A percentile compares a stretch with the other conserved stretches of the same genome.
phyloP scores from a whole-genome alignment of 495 filamentous ascomycete genomes.

The Talaromyces stipitatus region DNA sequence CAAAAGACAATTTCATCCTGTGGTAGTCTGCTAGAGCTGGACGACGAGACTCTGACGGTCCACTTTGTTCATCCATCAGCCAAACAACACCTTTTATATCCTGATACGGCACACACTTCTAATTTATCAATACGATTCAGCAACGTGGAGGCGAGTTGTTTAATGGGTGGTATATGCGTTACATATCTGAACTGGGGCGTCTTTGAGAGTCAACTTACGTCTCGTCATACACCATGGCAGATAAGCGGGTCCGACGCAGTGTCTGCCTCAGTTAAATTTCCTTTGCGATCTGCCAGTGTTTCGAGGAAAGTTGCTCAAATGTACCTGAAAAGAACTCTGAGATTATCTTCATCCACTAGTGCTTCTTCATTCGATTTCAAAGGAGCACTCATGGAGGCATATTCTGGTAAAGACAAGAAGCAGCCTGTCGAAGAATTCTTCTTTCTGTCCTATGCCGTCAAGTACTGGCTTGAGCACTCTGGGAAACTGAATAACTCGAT shows the following conservation, averaged over 20 bases:
- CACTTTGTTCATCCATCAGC: slow-evolving; percentile 36
- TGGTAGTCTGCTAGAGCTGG: slow-evolving; percentile 32
- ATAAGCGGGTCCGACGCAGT: not conserved
- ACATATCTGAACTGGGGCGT: slow-evolving; percentile 33
- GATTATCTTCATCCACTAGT: not conserved
- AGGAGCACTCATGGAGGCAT: not conserved
- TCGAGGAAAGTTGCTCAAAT: not conserved
- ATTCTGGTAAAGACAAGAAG: not conserved
- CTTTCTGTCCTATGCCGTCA: not conserved
- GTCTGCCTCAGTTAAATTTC: not conserved
- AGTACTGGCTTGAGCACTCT: not conserved
- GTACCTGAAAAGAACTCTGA: not conserved
- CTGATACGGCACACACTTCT: not conserved
- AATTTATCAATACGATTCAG: slow-evolving; percentile 9
- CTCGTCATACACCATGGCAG: not conserved
- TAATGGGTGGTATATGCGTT: slow-evolving; percentile 26
- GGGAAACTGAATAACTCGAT: not conserved
- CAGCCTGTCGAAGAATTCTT: not conserved
- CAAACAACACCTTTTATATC: slow-evolving; percentile 30
- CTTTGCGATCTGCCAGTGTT: not conserved
- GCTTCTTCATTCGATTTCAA: not conserved
- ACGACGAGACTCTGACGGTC: slow-evolving; percentile 36
- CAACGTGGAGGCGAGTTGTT: slow-evolving; percentile 14
- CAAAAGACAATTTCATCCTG: slow-evolving; percentile 26
- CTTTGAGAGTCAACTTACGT: not conserved